Base-by-base conservation (phyloP, 1,284 basidiomycete genomes). In the Sporisorium scitamineum region DNA sequence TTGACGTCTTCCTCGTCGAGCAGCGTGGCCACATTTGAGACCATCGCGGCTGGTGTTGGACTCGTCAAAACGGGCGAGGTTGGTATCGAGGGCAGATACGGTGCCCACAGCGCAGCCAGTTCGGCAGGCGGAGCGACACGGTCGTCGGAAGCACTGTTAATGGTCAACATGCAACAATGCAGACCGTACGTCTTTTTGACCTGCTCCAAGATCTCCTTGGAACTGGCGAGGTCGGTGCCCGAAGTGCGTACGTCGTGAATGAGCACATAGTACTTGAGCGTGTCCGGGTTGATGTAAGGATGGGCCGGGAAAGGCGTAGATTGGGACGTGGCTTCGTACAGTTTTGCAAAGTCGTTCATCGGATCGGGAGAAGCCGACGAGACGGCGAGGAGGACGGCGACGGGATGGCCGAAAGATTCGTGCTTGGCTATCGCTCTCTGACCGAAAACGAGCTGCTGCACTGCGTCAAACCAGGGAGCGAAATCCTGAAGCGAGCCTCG, bases 1-100 rank as follows among this genome's bases (percentile, higher is more conserved):
- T 92, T 90, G 11, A 95, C 92, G 85, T 98, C 95, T 51, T 89
- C 88, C 65, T 93, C 90, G 8, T 88, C 88, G 84, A 97, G 87
- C 37, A 54, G 31, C 18, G 20, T 31, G 2, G 57, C 79, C 20
- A 59, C 16, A 1, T 39, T 22, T 1, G 61, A 34, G 3, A 8
- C 6, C 26, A 13, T 31, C 22, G 42, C 13, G 2, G 24, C 47
- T 3, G 29, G 1, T 2, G n/a, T 10, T 11, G 58, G 37, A 3
- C 45, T 56, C 20, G 61, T 13, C 27, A 37, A 26, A 1, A 18
- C 34, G 2, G 72, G 68, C 6, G 65, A 65, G 4, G 26, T 54
- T 6, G 64, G 66, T 34, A 32, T 32, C 1, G 45, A 27, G 1
- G 68, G 53, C 27, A 66, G 14, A 41, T 48, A 54, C 0, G 56